Base-by-base conservation (phyloP, 805 yeast species). In the Saccharomycopsis babjevae region DNA sequence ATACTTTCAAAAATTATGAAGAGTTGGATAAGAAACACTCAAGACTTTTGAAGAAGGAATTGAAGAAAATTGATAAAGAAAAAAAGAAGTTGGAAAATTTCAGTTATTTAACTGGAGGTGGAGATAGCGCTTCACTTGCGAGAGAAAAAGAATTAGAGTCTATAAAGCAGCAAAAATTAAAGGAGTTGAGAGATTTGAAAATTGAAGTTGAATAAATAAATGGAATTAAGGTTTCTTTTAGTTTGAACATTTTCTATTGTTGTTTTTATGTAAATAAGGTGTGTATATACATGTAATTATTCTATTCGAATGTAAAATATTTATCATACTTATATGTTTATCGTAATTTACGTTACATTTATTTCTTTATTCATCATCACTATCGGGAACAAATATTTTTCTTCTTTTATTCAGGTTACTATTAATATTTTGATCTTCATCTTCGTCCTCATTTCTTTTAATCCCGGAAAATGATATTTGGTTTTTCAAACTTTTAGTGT, bases 1-100 rank as follows among this genome's bases (percentile, higher is more conserved):
- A 68, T 6, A 71, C 72, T 60, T 65, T 77, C 50, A 68, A 72
- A 62, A 70, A 70, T 56, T 75, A 74, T 62, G 76, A 72, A 61
- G 64, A 54, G 39, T 13, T 56, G 32, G 60, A 42, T 61, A 72
- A 67, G 52, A 66, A 68, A 43, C 43, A 66, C 18, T 39, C 56
- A 10, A 59, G 50, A 46, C 46, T 38, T 40, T n/a, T 36, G n/a
- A 55, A 56, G 40, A 40, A 43, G 15, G 61, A 59, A 20, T 20
- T 30, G 15, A 59, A 59, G 56, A 59, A 56, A 40, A 40, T 71
- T 68, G 60, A 64, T 63, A 43, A 54, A 25, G 52, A 46, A 13
- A 46, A 46, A 46, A 46, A 46, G 52, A 46, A 22, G 13, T 46
- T 46, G n/a, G 52, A 46, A 22, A 46, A 22, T 46, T 22, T 25